These are phyloP conservation scores for Cryptococcus sp. DNA, from an alignment of 1,284 basidiomycete species.

Conservation along the genomic window DNA sequence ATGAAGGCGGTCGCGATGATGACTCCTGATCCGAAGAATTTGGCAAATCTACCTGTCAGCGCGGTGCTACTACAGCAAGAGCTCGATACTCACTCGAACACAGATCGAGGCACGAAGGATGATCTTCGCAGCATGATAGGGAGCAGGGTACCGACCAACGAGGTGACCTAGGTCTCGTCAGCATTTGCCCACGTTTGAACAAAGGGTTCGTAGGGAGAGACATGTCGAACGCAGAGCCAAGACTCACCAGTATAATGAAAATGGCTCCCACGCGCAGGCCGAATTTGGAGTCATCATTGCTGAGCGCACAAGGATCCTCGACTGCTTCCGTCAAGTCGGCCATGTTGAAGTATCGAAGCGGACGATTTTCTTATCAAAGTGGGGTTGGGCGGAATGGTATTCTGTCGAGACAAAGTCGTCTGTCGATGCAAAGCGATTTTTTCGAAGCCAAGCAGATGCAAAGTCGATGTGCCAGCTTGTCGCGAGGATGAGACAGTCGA, in stretches of 20 bases:
- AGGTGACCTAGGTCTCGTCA: constrained; percentile 48
- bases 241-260: constrained; percentile 70
- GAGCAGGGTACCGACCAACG: constrained; percentile 68
- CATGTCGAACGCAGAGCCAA: no score
- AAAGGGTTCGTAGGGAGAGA: no score
- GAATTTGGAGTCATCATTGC: constrained; percentile 16
- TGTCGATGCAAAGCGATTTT: no score
- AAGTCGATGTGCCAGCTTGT: no score
- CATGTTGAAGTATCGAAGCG: constrained; percentile 1
- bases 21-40: constrained; percentile 92
- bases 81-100: constrained; percentile 72
- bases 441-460: no score
- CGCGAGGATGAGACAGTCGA: no score
- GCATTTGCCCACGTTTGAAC: constrained; percentile 3
- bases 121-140: constrained; percentile 69
- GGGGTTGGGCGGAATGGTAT: no score
- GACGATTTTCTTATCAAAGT: no score
- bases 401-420: no score
- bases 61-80: no score
- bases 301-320: constrained; percentile 3
- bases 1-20: constrained; percentile 92
- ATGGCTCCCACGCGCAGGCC: constrained; percentile 70
- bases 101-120: constrained; percentile 56
- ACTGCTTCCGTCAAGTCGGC: background rate
- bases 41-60: constrained; percentile 73